Evolutionary conservation across 2,329 filamentous ascomycete genomes (phyloP), one percentile per base, ranked within the genome.

Genomic region (Pseudopithomyces chartarum): DNA sequence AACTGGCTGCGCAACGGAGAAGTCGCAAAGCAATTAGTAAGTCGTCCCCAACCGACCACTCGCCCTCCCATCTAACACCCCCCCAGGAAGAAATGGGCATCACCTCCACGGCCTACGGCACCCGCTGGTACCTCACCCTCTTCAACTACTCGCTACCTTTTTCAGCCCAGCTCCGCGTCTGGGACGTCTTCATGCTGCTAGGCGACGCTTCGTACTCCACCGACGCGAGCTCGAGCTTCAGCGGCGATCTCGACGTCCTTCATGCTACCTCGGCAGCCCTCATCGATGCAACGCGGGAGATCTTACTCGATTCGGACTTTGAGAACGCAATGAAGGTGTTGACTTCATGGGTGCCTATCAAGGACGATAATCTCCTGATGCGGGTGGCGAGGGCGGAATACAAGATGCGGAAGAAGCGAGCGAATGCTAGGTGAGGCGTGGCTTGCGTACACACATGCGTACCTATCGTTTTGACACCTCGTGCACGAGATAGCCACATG

Each of bases 101-200:
- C 65, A 87, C 91, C 40, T 87, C 91, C 17, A 97, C 92, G 1
- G 89, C 93, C n/a, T 99, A 97, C 72, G 95, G 93, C 32, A 98
- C 94, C 3, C 85, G 93, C 51, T 99, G 95, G 95, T 99, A 99
- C 73, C 83, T 99, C 50, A 99, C 95, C 1, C 82, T 99, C 8
- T 99, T 99, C 83, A 98, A 98, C 77, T 90, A 98, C 70, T 96
- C 92, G 15, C 91, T 99, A 50, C 95, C 95, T 0, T 99, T 98
- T 68, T 85, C 91, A 0, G 93, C 94, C 3, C 95, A 98, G 76
- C 87, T 99, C 34, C 90, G 95, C 47, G 90, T 99, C 15, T 99
- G 95, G 95, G 95, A 99, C 71, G 90, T 97, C 1, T 98, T 98
- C 77, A 92, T 99, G 85, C 86, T 99, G 13, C 85, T 98, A 12